These are phyloP conservation scores for Cordyceps sp. DNA, from an alignment of 2,329 filamentous ascomycete species.

Conservation along the genomic window DNA sequence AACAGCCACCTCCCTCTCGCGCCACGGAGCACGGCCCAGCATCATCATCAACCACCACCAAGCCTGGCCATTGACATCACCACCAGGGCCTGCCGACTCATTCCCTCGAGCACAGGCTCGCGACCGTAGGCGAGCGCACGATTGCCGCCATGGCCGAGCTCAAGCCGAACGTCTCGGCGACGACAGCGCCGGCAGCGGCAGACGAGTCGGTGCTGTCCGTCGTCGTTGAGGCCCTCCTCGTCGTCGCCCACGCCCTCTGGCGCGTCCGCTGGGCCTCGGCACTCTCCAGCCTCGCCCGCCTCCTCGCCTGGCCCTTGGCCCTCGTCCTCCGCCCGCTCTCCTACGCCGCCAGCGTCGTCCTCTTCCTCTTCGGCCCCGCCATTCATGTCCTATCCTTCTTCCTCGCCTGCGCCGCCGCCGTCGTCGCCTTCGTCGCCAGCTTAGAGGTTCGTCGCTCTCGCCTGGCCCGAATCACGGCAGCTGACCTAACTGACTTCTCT, in stretches of 20 bases:
- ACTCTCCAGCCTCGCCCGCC: slow-evolving; percentile 7
- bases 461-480: too few species aligned
- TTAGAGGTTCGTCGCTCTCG: slow-evolving; percentile 16
- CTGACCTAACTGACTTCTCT: too few species aligned
- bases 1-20: too few species aligned
- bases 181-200: too few species aligned
- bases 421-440: slow-evolving; percentile 12
- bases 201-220: slow-evolving; percentile 8
- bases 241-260: slow-evolving; percentile 13
- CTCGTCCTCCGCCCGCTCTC: slow-evolving; percentile 14
- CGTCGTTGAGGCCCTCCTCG: slow-evolving; percentile 9
- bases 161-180: too few species aligned
- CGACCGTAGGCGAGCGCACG: too few species aligned
- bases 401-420: slow-evolving; percentile 6
- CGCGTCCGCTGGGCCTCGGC: slow-evolving; percentile 12
- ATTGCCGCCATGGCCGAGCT: too few species aligned
- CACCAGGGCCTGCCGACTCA: too few species aligned
- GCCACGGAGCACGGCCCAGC: too few species aligned
- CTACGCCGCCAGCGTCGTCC: slow-evolving; percentile 10
- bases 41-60: too few species aligned
- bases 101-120: too few species aligned
- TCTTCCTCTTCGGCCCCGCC: slow-evolving; percentile 19
- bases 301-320: slow-evolving; percentile 13
- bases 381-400: slow-evolving; percentile 16
- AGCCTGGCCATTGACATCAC: too few species aligned